Conservation (phyloP, 148 eudicot genomes). For the Rhododendron henanense region DNA sequence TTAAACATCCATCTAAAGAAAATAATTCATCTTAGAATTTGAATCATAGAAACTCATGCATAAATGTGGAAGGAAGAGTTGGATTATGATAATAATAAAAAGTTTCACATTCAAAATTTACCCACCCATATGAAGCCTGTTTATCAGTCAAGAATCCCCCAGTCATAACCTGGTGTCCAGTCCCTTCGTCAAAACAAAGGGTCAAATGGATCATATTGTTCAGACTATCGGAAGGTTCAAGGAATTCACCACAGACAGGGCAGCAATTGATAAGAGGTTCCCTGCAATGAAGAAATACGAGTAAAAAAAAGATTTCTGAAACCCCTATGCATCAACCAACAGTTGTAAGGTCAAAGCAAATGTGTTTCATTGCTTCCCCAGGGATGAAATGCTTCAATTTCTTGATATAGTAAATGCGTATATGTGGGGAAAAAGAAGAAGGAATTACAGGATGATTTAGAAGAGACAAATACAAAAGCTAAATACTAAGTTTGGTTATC, state of each 20-base stretch:
- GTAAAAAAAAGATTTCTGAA: not conserved
- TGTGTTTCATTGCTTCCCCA: not conserved
- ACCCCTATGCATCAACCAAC: not conserved
- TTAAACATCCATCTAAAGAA: constrained; percentile 81
- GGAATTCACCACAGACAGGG: constrained; percentile 90
- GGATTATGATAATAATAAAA: constrained; percentile 1
- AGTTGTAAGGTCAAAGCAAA: constrained; percentile 3
- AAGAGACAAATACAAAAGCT: not conserved
- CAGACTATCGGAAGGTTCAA: constrained; percentile 60
- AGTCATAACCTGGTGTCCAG: constrained; percentile 83
- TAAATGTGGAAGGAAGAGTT: not conserved
- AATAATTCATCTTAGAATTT: constrained; percentile 9
- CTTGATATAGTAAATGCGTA: not conserved
- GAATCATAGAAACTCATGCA: constrained; percentile 1
- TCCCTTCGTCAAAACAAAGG: constrained; percentile 92
- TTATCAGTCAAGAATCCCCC: constrained; percentile 97
- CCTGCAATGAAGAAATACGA: constrained; percentile 37
- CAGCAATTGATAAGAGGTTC: constrained; percentile 78
- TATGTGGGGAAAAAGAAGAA: too few species aligned
- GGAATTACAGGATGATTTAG: not conserved
- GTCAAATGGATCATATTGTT: constrained; percentile 84
- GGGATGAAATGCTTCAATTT: not conserved
- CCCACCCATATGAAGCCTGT: constrained; percentile 90
- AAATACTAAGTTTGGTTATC: not conserved
- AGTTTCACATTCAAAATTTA: constrained; percentile 8